These are phyloP conservation scores for Yarrowia sp. DNA, from an alignment of 805 yeast genomes.

Conservation along the genomic window DNA sequence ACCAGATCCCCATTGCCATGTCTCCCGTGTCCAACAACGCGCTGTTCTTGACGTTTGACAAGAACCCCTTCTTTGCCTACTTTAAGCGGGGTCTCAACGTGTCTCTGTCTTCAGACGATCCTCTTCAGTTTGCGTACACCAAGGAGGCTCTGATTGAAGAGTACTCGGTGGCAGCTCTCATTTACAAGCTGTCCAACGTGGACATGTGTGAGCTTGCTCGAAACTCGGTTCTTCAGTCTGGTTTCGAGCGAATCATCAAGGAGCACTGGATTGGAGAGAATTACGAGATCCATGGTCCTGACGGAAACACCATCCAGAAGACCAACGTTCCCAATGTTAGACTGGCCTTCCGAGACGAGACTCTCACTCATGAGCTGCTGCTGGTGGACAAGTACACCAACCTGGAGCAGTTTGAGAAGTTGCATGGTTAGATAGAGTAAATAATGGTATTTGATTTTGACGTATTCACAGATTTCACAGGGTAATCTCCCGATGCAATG, in stretches of 20 bases:
- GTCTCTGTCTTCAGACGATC: slow-evolving; percentile 95
- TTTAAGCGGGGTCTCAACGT: slow-evolving; percentile 93
- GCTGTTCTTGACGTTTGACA: slow-evolving; percentile 89
- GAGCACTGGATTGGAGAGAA: slow-evolving; percentile 87
- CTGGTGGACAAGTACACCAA: slow-evolving; percentile 39
- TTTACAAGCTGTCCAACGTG: slow-evolving; percentile 87
- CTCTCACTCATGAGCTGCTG: slow-evolving; percentile 66
- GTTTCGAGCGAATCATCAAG: slow-evolving; percentile 84
- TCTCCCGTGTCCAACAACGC: slow-evolving; percentile 97
- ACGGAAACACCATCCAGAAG: slow-evolving; percentile 86
- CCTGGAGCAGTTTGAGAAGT: slow-evolving; percentile 15
- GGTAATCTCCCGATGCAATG: background rate
- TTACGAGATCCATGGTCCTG: slow-evolving; percentile 53
- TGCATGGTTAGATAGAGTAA: background rate
- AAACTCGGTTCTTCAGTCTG: slow-evolving; percentile 90
- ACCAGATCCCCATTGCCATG: slow-evolving; percentile 97
- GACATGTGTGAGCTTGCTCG: slow-evolving; percentile 97
- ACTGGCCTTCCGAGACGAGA: slow-evolving; percentile 78
- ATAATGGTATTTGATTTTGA: background rate
- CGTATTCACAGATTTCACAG: background rate
- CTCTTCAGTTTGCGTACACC: slow-evolving; percentile 94
- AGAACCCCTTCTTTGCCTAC: slow-evolving; percentile 89
- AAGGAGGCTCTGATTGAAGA: slow-evolving; percentile 97
- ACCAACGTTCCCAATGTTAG: slow-evolving; percentile 93
- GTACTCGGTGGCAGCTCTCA: slow-evolving; percentile 97